phyloP scores from a whole-genome alignment of 2,329 filamentous ascomycete genomes.

The Neofusicoccum umdonicola region DNA sequence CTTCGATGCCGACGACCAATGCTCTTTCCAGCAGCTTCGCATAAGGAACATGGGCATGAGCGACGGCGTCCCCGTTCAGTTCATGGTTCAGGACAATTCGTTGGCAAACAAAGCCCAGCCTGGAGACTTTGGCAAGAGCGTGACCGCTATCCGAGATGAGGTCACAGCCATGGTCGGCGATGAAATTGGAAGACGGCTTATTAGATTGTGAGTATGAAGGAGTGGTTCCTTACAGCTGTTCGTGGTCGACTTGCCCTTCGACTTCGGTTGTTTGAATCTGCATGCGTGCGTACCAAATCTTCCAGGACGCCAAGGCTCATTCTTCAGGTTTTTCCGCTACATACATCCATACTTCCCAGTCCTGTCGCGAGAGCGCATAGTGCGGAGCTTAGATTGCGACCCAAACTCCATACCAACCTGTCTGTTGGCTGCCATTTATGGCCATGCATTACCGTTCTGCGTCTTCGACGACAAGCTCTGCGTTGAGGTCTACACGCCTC shows the following conservation, averaged over 20 bases:
- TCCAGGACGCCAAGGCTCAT: neutral
- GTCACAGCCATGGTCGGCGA: conserved; percentile 31
- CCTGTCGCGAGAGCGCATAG: conserved; percentile 37
- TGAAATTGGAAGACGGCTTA: conserved; percentile 36
- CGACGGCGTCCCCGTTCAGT: conserved; percentile 29
- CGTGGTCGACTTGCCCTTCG: too few relatives aligned
- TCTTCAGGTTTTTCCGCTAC: conserved; percentile 37
- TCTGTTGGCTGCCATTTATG: conserved; percentile 44
- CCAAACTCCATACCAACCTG: conserved; percentile 36
- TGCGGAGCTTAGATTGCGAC: conserved; percentile 26
- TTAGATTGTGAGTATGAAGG: conserved; percentile 31
- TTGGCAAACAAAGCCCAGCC: conserved; percentile 36
- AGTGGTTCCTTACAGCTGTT: neutral
- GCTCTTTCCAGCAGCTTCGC: conserved; percentile 29
- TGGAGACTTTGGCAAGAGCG: conserved; percentile 23
- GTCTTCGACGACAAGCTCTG: conserved; percentile 43
- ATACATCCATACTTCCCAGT: conserved; percentile 48
- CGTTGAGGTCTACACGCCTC: conserved; percentile 33
- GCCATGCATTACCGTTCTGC: conserved; percentile 45
- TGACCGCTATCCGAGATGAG: conserved; percentile 28
- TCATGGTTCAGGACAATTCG: conserved; percentile 35
- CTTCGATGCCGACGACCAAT: conserved; percentile 34
- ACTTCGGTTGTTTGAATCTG: neutral
- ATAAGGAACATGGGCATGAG: conserved; percentile 26
- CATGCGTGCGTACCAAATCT: neutral